Evolutionary conservation across 768 basidiomycete genomes (phyloP), one percentile per base, ranked within the genome.

Genomic region (Nidularia pulvinata): DNA sequence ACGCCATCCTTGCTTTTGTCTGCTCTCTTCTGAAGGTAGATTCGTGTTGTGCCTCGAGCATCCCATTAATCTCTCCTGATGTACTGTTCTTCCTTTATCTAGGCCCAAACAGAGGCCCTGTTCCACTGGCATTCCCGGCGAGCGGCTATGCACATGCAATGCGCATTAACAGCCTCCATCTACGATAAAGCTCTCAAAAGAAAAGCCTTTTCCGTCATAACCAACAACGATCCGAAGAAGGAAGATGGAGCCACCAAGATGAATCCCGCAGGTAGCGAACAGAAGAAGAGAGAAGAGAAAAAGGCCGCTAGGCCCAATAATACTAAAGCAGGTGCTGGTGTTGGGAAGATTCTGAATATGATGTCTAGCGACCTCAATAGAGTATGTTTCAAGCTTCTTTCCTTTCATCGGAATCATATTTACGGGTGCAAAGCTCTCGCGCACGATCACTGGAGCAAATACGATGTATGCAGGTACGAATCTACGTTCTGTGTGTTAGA

Each of bases 101-200:
- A 84, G 78, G 80, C 82, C 0, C 75, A 90, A 69, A 75, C 85
- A 1, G 88, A 93, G 59, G 70, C 87, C 3, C 86, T 88, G 53
- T 89, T 91, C 63, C 74, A 92, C 11, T 94, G 91, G 90, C 85
- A 81, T 52, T 85, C 88, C 19, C 82, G 94, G 44, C 83, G 92
- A n/a, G 91, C 85, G 1, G 65, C 77, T 0, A 88, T 87, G 1
- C 78, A 90, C 22, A 83, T 92, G 3, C 85, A 90, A 6, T 79
- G 81, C 10, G 89, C 91, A 69, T 79, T 95, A 14, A 94, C 92
- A 86, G 85, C 90, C 0, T 71, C 86, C 2, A 91, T 96, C 50
- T 96, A 95, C 62, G 89, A 93, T 66, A 97, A 97, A 65, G 82
- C 93, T 1, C 70, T 96, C 35, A 89, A 88, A 66, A 74, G 94